Base-by-base conservation (phyloP, 352 stramenopile species). In the Globisporangium recalcitrans region DNA sequence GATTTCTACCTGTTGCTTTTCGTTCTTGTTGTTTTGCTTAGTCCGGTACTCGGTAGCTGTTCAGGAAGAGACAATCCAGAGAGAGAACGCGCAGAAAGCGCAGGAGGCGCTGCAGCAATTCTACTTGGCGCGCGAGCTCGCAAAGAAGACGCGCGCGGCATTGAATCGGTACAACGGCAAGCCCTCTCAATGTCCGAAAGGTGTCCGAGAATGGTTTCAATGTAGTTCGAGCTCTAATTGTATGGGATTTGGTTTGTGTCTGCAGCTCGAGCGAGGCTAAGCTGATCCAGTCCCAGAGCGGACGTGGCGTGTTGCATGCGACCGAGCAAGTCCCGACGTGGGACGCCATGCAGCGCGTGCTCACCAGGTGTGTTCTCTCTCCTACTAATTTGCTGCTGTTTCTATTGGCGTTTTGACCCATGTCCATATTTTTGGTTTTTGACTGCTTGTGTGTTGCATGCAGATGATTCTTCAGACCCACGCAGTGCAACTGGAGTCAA, bases 101-200 rank as follows among this genome's bases (percentile, higher is more conserved):
- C 56, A 64, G 13, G 26, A 31, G 1, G 61, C 68, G 10, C 64
- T 74, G 13, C 44, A 74, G 24, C 60, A 74, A 38, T 74, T 72
- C 61, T 72, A 72, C 40, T 5, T 36, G 4, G 51, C 53, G 8
- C 64, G 68, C 4, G 57, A 65, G 38, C 32, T 60, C 8, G 58
- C 42, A 21, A 74, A 70, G 47, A 31, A 63, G 29, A 52, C 55
- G 38, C 68, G 68, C 24, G 68, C 68, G 4, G 64, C 56, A 1
- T 26, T 60, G 22, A 74, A 74, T 53, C 64, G 64, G 68, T 74
- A 16, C 6, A n/a, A n/a, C n/a, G n/a, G n/a, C n/a, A n/a, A n/a
- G n/a, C n/a, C n/a, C n/a, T n/a, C n/a, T n/a, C n/a, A n/a, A n/a
- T n/a, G n/a, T n/a, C n/a, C n/a, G n/a, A n/a, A n/a, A n/a, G n/a